Base-by-base conservation (phyloP, 2,329 filamentous ascomycete genomes). In the Pestalotiopsis sp. region DNA sequence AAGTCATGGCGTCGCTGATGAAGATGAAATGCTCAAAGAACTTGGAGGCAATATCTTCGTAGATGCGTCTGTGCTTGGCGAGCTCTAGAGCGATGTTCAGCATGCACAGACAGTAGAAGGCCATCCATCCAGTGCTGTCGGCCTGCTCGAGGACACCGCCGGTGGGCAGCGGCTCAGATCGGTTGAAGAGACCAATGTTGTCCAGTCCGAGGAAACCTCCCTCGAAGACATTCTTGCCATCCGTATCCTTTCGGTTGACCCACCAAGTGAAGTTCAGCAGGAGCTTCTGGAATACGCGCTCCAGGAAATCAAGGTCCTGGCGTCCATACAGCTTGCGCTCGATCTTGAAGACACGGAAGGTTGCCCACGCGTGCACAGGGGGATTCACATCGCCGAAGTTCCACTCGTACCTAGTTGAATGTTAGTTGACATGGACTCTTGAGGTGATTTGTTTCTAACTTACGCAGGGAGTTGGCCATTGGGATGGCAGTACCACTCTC, bases 21-120 rank as follows among this genome's bases (percentile, higher is more conserved):
- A 98, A 91, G 77, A 98, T 93, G 82, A 98, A 98, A 78, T 98
- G 96, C 83, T 98, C 96, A 76, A 98, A 98, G 85, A 98, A 98
- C 82, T 98, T 98, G 65, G 94, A 97, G 1, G 95, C 95, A 83
- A 98, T 92, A 77, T 98, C 95, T 84, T 98, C 95, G 80, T 98
- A 98, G 68, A 92, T 97, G 56, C 95, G 91, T 60, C 96, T 91
- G 79, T 98, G 94, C 83, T 98, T 98, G 69, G 95, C 95, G 73
- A 98, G 87, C 82, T 98, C 96, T 13, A 98, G 87, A 14, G 95
- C 91, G 76, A 98, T 98, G 82, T 98, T 98, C 77, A 98, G 87
- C 95, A 98, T 98, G 83, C 91, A 94, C 71, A 98, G 83, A 76
- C 92, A 97, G 84, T 97, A 98, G 80, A 98, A 98, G 11, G 93